Percentiles rank a stretch among this genome's conserved stretches.
Conservation (phyloP, 495 filamentous ascomycete genomes). For the Neurospora cerealis region DNA sequence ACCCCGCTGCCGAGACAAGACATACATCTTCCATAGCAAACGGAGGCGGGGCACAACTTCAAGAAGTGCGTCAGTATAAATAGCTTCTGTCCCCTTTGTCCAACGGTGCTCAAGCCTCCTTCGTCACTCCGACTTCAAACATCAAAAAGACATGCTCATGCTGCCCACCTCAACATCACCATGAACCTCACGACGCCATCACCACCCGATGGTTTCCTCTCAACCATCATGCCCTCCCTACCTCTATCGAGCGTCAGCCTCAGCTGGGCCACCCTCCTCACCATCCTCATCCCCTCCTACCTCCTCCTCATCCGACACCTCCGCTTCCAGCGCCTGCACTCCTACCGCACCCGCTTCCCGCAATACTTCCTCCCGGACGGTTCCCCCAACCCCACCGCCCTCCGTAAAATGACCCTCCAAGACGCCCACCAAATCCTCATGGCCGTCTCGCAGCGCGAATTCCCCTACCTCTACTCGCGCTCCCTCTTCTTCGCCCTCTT, state of each 20-base stretch:
- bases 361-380: background rate
- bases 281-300: background rate
- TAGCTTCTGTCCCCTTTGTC: background rate
- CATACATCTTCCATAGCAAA: background rate
- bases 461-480: slow-evolving; percentile 43
- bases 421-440: slow-evolving; percentile 43
- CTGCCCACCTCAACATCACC: background rate
- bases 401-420: slow-evolving; percentile 46
- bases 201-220: background rate
- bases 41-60: background rate
- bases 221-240: background rate
- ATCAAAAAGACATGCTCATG: background rate
- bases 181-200: background rate
- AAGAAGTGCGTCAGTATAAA: background rate
- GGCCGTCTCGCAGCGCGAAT: slow-evolving; percentile 37
- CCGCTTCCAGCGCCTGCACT: background rate
- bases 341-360: background rate
- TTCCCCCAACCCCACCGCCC: background rate
- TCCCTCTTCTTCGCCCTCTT: slow-evolving; percentile 53
- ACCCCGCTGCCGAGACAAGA: background rate
- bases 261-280: background rate
- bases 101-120: background rate
- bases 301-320: background rate
- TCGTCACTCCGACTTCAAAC: background rate
- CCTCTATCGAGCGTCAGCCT: background rate